Evolutionary conservation across 345 rosid species (phyloP).

Genomic region (Ceriops decandra): DNA sequence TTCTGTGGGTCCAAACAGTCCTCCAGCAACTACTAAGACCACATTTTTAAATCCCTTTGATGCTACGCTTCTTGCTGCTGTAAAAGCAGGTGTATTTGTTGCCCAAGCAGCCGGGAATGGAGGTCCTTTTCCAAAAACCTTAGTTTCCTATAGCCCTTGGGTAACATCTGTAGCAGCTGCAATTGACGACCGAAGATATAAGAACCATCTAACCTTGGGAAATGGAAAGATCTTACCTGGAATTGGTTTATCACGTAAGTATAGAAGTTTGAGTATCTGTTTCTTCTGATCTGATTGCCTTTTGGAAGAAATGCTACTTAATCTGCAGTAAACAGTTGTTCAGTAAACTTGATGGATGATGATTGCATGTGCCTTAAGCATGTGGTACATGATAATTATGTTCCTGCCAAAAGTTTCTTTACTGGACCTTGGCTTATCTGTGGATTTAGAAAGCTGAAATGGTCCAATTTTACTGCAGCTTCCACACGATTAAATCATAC

Average conservation of each 20-base stretch:
- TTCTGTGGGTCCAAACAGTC: constrained; percentile 95
- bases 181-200: constrained; percentile 90
- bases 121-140: constrained; percentile 92
- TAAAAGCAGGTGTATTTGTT: constrained; percentile 95
- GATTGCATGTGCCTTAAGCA: constrained; percentile 1
- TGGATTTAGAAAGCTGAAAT: constrained; percentile 18
- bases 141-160: constrained; percentile 98
- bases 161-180: constrained; percentile 96
- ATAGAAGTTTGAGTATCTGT: constrained; percentile 4
- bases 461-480: constrained; percentile 52
- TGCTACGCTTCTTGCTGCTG: constrained; percentile 92
- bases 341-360: background rate
- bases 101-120: constrained; percentile 99
- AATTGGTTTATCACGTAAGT: constrained; percentile 83
- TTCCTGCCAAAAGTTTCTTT: background rate
- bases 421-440: constrained; percentile 3
- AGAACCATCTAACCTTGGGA: constrained; percentile 81
- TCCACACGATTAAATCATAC: constrained; percentile 71
- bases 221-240: constrained; percentile 89
- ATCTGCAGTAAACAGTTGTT: background rate
- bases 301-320: constrained; percentile 7
- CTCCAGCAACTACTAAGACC: constrained; percentile 79
- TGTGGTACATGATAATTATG: background rate
- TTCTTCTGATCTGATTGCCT: constrained; percentile 8
- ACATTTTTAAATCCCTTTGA: constrained; percentile 94